These are phyloP conservation scores for Croton setiger DNA, from an alignment of 441 rosid genomes.

Conservation along the genomic window DNA sequence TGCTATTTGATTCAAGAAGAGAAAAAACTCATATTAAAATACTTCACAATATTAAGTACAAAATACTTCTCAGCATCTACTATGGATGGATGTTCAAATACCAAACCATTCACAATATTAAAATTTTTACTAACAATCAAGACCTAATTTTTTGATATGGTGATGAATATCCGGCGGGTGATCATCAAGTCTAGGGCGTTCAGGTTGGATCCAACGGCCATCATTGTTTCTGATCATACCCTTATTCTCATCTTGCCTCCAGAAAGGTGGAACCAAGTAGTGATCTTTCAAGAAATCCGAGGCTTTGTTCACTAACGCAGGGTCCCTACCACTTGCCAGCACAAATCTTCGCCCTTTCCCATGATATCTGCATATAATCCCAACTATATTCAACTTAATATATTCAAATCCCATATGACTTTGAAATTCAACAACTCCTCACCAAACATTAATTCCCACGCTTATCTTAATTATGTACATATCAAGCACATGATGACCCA, in stretches of 20 bases:
- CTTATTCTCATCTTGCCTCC: constrained; percentile 81
- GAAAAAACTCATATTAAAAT: no score
- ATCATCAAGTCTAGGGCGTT: constrained; percentile 64
- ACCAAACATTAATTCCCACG: no score
- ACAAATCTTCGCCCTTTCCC: constrained; percentile 77
- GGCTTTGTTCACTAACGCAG: constrained; percentile 77
- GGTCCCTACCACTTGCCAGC: constrained; percentile 70
- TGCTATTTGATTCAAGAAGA: no score
- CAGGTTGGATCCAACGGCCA: constrained; percentile 82
- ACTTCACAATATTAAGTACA: no score
- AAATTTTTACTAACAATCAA: not conserved
- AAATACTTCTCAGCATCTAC: no score
- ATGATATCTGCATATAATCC: constrained; percentile 53
- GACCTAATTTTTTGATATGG: constrained; percentile 43
- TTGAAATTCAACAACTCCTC: no score
- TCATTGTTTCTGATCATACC: constrained; percentile 65
- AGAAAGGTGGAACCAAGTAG: constrained; percentile 69
- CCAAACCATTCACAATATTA: no score
- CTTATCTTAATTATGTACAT: no score
- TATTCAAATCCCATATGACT: no score
- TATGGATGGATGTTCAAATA: no score
- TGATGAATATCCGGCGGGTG: constrained; percentile 49
- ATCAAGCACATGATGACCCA: no score
- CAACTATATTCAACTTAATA: no score
- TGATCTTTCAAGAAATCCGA: constrained; percentile 71